Percentiles rank a stretch among this genome's conserved stretches.
Evolutionary conservation across 2,329 filamentous ascomycete species (phyloP).

Genomic region (Aulographum hederae): DNA sequence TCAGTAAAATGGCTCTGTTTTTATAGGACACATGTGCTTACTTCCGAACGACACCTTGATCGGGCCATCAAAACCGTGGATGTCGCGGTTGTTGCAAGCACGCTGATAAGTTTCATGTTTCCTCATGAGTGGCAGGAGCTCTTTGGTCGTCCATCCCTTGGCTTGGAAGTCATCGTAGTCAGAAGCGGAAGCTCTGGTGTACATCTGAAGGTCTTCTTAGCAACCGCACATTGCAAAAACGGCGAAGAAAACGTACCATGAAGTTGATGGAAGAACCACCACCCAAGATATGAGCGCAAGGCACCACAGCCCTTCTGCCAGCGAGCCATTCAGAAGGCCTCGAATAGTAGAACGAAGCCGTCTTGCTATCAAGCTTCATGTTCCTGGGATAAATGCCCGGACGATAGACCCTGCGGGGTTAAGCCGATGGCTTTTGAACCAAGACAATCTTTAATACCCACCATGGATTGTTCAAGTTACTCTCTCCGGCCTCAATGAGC

Average conservation of each 20-base stretch:
- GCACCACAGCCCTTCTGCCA: conserved; percentile 56
- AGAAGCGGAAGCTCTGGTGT: conserved; percentile 51
- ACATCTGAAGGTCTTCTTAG: conserved; percentile 33
- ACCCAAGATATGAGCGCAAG: conserved; percentile 53
- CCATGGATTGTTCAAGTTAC: conserved; percentile 60
- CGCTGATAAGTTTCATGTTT: conserved; percentile 65
- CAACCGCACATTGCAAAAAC: too few species aligned
- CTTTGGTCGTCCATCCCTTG: conserved; percentile 62
- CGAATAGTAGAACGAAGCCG: conserved; percentile 66
- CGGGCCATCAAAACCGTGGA: conserved; percentile 62
- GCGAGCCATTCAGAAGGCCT: conserved; percentile 54
- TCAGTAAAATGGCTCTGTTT: not conserved
- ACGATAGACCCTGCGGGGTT: conserved; percentile 44
- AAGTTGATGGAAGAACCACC: conserved; percentile 63
- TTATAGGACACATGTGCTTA: not conserved
- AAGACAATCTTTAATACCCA: conserved; percentile 7
- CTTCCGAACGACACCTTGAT: conserved; percentile 59
- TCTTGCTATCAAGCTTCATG: conserved; percentile 67
- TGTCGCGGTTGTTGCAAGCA: conserved; percentile 33
- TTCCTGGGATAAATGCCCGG: conserved; percentile 62
- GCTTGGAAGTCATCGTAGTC: conserved; percentile 67
- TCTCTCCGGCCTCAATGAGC: conserved; percentile 53
- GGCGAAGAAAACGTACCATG: conserved; percentile 36
- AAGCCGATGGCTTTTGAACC: not conserved
- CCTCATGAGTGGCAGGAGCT: conserved; percentile 58